Evolutionary conservation across 1,284 basidiomycete genomes (phyloP).

Genomic region (Caloboletus firmus): DNA sequence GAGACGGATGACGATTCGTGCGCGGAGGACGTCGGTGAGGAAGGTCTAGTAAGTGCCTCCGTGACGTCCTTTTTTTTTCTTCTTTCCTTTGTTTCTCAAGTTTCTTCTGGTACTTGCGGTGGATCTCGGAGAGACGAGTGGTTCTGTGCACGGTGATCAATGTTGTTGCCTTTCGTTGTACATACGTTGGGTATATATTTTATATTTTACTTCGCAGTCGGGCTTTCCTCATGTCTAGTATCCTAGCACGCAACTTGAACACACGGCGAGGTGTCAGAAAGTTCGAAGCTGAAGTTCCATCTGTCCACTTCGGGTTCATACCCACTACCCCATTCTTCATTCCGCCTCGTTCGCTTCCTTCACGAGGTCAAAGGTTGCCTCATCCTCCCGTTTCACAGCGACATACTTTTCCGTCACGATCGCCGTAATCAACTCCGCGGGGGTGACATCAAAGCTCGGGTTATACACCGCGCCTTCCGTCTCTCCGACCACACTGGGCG

Average conservation of each 20-base stretch:
- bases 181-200: background rate
- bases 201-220: background rate
- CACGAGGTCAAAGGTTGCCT: conserved; percentile 51
- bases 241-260: background rate
- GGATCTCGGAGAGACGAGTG: background rate
- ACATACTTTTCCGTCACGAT: conserved; percentile 91
- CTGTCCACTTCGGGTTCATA: background rate
- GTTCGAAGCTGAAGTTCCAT: background rate
- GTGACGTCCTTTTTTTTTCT: background rate
- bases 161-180: background rate
- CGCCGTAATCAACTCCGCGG: conserved; percentile 78
- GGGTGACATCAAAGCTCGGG: conserved; percentile 92
- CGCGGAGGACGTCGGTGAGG: conserved; percentile 20
- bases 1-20: conserved; percentile 34
- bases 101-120: no score
- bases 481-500: conserved; percentile 57
- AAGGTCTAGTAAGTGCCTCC: conserved; percentile 8
- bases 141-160: background rate
- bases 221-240: background rate
- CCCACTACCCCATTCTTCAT: background rate
- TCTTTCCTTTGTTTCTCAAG: no score
- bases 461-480: conserved; percentile 65
- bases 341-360: conserved; percentile 14
- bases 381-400: conserved; percentile 58
- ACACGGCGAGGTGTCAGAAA: background rate